phyloP scores from a whole-genome alignment of 108 stramenopile species.

The Ochromonas danica region DNA sequence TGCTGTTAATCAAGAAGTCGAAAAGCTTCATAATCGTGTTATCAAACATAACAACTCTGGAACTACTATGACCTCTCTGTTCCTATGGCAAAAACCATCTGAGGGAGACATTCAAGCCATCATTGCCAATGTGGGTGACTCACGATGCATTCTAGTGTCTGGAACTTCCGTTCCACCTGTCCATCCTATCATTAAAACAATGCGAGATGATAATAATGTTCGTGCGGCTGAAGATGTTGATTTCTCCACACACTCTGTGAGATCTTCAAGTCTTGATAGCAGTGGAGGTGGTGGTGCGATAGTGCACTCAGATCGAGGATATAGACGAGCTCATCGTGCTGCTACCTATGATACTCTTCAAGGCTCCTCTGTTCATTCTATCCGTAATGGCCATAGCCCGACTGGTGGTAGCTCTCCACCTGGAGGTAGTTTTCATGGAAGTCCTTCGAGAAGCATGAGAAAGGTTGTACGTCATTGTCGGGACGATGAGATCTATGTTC shows the following conservation, averaged over 20 bases:
- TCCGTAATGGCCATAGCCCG: too few relatives aligned
- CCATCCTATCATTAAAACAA: too few relatives aligned
- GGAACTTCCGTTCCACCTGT: neutral
- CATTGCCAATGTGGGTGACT: neutral
- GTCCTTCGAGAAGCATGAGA: too few relatives aligned
- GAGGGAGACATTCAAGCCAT: neutral
- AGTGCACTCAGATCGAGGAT: too few relatives aligned
- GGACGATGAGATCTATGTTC: neutral
- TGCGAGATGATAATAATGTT: too few relatives aligned
- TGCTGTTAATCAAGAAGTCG: too few relatives aligned
- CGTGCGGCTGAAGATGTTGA: neutral
- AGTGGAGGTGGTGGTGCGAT: too few relatives aligned
- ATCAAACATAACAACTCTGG: too few relatives aligned
- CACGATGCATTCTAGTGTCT: neutral
- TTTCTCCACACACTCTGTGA: neutral
- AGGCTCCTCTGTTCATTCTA: neutral
- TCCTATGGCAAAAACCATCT: too few relatives aligned
- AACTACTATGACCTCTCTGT: neutral
- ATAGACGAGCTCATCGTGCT: neutral
- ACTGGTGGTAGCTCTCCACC: too few relatives aligned
- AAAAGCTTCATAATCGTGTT: too few relatives aligned
- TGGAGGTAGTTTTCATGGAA: neutral
- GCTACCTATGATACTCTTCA: neutral
- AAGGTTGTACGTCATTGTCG: neutral
- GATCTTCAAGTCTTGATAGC: neutral